These are phyloP conservation scores for Gonium pectorale DNA, from an alignment of 139 green algal species.

Conservation along the genomic window DNA sequence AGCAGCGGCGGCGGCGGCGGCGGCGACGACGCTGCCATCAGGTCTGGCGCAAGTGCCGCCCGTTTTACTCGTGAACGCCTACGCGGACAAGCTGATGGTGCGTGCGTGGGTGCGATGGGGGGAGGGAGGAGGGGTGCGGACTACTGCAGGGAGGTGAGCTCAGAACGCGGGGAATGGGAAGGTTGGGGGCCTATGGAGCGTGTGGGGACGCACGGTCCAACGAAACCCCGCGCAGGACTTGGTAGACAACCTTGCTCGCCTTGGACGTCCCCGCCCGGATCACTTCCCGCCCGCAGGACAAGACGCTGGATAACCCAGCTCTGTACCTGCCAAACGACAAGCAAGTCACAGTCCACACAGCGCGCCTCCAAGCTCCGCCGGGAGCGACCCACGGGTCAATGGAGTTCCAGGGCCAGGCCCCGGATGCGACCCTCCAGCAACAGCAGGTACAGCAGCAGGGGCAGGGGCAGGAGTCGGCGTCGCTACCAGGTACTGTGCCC, in stretches of 20 bases:
- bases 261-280: not conserved
- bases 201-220: no score
- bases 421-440: no score
- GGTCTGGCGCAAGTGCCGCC: not conserved
- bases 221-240: no score
- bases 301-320: not conserved
- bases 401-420: not conserved
- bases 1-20: not conserved
- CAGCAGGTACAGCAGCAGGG: no score
- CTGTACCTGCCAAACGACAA: conserved; percentile 5
- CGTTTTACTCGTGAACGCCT: not conserved
- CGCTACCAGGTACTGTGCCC: no score
- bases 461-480: no score
- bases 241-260: no score
- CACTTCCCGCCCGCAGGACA: not conserved
- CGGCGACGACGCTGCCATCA: not conserved
- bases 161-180: no score
- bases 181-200: no score
- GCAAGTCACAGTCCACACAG: not conserved
- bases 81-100: not conserved
- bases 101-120: not conserved
- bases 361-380: not conserved
- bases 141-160: no score
- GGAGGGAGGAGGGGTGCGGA: no score
- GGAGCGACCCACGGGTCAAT: not conserved